Evolutionary conservation across 2,329 filamentous ascomycete genomes (phyloP).

Genomic region (Aspergillus neoniger): DNA sequence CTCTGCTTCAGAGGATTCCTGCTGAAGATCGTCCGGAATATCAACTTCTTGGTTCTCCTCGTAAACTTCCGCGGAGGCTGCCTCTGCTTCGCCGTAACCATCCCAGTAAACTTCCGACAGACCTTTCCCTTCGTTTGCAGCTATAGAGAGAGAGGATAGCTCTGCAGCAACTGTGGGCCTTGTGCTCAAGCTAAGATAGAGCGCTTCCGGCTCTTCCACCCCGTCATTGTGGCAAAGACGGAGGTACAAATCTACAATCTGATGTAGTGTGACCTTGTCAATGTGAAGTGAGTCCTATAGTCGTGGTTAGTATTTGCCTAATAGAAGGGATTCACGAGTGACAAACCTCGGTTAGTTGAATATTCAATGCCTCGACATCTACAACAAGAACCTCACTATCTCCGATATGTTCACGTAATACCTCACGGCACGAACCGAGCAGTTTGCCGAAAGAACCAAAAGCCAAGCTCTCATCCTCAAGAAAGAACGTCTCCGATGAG

Average conservation of each 20-base stretch:
- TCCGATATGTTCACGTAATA: conserved; percentile 57
- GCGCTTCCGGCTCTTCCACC: conserved; percentile 52
- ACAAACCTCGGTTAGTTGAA: conserved; percentile 61
- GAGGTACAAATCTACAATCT: conserved; percentile 62
- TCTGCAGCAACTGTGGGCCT: conserved; percentile 57
- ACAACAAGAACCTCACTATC: conserved; percentile 61
- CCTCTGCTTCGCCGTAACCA: conserved; percentile 54
- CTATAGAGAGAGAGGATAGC: conserved; percentile 54
- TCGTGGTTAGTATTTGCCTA: conserved; percentile 27
- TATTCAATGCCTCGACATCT: conserved; percentile 56
- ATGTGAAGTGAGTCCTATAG: conserved; percentile 52
- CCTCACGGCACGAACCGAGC: conserved; percentile 57
- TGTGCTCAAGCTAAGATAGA: conserved; percentile 60
- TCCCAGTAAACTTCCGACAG: conserved; percentile 51
- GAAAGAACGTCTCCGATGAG: conserved; percentile 57
- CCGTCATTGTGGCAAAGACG: conserved; percentile 62
- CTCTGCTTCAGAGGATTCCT: conserved; percentile 18
- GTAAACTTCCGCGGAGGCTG: conserved; percentile 17
- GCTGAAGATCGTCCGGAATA: conserved; percentile 19
- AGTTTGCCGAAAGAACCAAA: conserved; percentile 56
- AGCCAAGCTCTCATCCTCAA: conserved; percentile 58
- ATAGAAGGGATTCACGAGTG: conserved; percentile 5
- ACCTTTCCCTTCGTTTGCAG: conserved; percentile 59
- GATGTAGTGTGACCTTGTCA: conserved; percentile 54
- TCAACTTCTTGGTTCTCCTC: conserved; percentile 16